Percentiles rank a stretch among this genome's conserved stretches.
phyloP scores from a whole-genome alignment of 345 rosid species.

The sweet orange (Citrus sinensis) region DVS_A1.0 CM039169.1:23877001-23877500 shows the following conservation, averaged over 20 bases:
- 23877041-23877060: constrained; percentile 19
- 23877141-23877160: constrained; percentile 40
- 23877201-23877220: background rate
- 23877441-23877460: constrained; percentile 19
- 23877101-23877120: constrained; percentile 8
- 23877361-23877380: constrained; percentile 33
- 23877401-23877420: constrained; percentile 24
- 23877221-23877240: background rate
- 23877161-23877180: background rate
- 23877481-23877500: constrained; percentile 31
- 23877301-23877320: background rate
- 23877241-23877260: background rate
- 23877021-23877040: constrained; percentile 21
- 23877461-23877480: constrained; percentile 27
- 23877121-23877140: constrained; percentile 18
- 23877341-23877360: constrained; percentile 4
- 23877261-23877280: background rate
- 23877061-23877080: constrained; percentile 12
- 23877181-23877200: background rate
- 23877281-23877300: background rate
- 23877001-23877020: constrained; percentile 21
- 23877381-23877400: constrained; percentile 19
- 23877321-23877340: background rate
- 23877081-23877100: constrained; percentile 13
- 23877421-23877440: constrained; percentile 8